Conservation (phyloP, 2,329 filamentous ascomycete genomes). For the Graphiopsis chlorocephala region DNA sequence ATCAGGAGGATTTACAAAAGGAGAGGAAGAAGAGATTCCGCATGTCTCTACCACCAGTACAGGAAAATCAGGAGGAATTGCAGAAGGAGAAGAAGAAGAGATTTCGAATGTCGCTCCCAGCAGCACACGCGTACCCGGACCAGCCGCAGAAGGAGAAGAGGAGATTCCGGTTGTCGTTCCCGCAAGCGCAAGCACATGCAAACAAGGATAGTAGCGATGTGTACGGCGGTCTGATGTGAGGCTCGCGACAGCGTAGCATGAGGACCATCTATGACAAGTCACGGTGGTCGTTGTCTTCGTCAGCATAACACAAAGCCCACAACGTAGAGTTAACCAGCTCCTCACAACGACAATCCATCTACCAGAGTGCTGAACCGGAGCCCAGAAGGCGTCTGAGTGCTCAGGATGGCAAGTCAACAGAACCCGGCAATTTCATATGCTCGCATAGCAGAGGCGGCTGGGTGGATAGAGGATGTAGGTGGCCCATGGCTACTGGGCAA, state of each 20-base stretch:
- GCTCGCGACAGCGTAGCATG: neutral
- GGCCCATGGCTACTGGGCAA: neutral
- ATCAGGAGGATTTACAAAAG: neutral
- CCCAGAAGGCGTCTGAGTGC: neutral
- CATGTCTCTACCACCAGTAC: neutral
- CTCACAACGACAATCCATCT: neutral
- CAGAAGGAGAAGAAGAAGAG: neutral
- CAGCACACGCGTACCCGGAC: neutral
- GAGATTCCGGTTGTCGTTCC: too few species aligned
- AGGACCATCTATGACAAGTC: neutral
- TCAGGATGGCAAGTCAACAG: neutral
- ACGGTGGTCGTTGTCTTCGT: neutral
- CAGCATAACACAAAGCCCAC: neutral
- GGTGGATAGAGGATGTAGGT: neutral
- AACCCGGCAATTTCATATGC: neutral
- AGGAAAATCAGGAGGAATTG: neutral
- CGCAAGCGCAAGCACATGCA: too few species aligned
- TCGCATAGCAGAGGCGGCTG: neutral
- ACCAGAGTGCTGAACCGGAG: neutral
- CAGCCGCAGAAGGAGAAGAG: neutral
- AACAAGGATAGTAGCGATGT: constrained; percentile 1
- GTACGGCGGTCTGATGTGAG: constrained; percentile 14
- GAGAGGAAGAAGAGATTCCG: neutral
- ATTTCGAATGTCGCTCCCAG: neutral
- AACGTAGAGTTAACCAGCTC: neutral